These are phyloP conservation scores for Eimeria praecox DNA, from an alignment of 169 alveolate species.

Conservation along the genomic window DNA sequence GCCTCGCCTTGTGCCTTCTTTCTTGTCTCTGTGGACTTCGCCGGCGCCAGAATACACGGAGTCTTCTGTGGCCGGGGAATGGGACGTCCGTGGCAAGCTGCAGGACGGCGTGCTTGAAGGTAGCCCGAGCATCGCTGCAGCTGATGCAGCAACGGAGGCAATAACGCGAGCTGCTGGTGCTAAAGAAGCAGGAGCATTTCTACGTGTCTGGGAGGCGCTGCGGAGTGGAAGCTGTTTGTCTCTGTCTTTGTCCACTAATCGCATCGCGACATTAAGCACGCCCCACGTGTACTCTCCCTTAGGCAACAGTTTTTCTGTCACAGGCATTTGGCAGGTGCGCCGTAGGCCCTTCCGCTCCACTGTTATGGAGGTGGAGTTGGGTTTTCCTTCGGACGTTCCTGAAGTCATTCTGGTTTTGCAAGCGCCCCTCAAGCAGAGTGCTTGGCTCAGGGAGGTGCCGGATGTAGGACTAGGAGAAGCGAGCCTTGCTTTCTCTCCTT, in stretches of 20 bases:
- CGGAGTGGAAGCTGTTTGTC: slow-evolving; percentile 15
- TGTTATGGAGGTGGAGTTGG: slow-evolving; percentile 26
- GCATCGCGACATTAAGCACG: slow-evolving; percentile 15
- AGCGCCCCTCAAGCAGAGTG: slow-evolving; percentile 36
- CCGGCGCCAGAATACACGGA: slow-evolving; percentile 26
- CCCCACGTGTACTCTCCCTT: neutral
- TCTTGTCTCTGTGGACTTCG: slow-evolving; percentile 52
- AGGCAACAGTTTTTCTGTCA: neutral
- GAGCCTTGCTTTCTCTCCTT: slow-evolving; percentile 48
- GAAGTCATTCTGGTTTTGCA: slow-evolving; percentile 45
- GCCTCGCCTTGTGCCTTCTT: slow-evolving; percentile 1
- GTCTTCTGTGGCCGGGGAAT: slow-evolving; percentile 47
- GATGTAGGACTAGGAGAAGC: slow-evolving; percentile 38
- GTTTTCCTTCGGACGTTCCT: slow-evolving; percentile 36
- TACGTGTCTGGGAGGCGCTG: slow-evolving; percentile 33
- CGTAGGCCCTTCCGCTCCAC: slow-evolving; percentile 23
- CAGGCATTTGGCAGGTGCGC: slow-evolving; percentile 71
- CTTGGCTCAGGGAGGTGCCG: slow-evolving; percentile 50
- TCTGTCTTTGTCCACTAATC: slow-evolving; percentile 33
- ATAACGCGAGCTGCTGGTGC: slow-evolving; percentile 46
- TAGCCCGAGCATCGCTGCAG: slow-evolving; percentile 3
- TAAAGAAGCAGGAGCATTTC: slow-evolving; percentile 13
- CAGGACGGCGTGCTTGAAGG: neutral
- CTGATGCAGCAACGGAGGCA: slow-evolving; percentile 29
- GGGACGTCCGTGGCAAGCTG: slow-evolving; percentile 25